Evolutionary conservation across 495 filamentous ascomycete genomes (phyloP).

Genomic region (Aspergillus nanangensis): DNA sequence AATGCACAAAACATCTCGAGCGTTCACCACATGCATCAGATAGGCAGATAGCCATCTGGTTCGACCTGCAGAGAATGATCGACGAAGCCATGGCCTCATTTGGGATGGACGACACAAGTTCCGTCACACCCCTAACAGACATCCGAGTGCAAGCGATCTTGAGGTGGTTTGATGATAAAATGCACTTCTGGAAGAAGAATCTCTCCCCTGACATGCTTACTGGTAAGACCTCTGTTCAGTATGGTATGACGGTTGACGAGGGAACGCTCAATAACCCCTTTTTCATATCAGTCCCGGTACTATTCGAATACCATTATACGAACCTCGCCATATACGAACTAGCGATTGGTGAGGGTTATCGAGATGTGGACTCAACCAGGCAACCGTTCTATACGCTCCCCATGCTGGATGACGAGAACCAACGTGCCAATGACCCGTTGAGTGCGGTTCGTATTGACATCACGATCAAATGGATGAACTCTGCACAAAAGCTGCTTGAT

Average conservation of each 20-base stretch:
- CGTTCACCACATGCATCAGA: slow-evolving; percentile 34
- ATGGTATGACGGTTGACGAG: no score
- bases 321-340: slow-evolving; percentile 48
- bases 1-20: slow-evolving; percentile 40
- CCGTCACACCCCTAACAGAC: slow-evolving; percentile 37
- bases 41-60: slow-evolving; percentile 40
- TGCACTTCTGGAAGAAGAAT: slow-evolving; percentile 40
- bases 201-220: slow-evolving; percentile 34
- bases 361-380: slow-evolving; percentile 41
- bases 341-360: slow-evolving; percentile 47
- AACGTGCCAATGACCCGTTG: slow-evolving; percentile 21
- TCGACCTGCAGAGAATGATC: slow-evolving; percentile 39
- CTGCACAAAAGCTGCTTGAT: slow-evolving; percentile 45
- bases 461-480: slow-evolving; percentile 45
- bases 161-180: slow-evolving; percentile 43
- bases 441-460: slow-evolving; percentile 44
- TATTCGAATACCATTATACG: slow-evolving; percentile 42
- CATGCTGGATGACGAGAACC: slow-evolving; percentile 23
- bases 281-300: slow-evolving; percentile 29
- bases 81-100: slow-evolving; percentile 46
- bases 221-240: slow-evolving; percentile 19
- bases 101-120: slow-evolving; percentile 46
- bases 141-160: slow-evolving; percentile 41
- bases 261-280: no score
- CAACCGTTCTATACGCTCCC: slow-evolving; percentile 36